Evolutionary conservation across 2,329 filamentous ascomycete species (phyloP), one percentile per base, ranked within the genome.

Genomic region (Lecanoromycetidae sp.): DNA sequence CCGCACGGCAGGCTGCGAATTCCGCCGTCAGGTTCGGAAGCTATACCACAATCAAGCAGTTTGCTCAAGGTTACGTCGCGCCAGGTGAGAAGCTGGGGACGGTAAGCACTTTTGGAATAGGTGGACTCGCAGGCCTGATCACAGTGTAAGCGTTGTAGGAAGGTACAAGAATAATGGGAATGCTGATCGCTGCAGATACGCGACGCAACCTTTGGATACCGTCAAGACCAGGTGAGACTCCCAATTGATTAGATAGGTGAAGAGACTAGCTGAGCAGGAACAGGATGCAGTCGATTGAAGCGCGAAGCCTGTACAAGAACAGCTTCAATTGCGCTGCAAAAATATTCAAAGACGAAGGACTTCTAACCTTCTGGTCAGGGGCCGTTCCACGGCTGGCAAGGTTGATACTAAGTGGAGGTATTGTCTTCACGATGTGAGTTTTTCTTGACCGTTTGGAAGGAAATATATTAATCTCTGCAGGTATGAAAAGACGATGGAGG

Each of bases 271-370:
- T 59, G 37, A 60, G 44, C 5, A 26, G 40, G 23, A 37, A 42
- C 50, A 74, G 87, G 52, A 98, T 98, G 91, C 91, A 98, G 75
- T 94, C 87, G 56, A 82, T 95, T 52, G 87, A 95, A 64, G 86
- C 90, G 27, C 77, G 76, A 52, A 71, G 68, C 35, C 68, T 82
- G 51, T 98, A 98, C 61, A 87, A 84, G 61, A 95, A 94, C 66
- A 91, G 82, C 57, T 75, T 94, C 55, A 76, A 80, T 39, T 98
- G 91, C 63, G 88, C 84, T 0, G 72, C 76, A 9, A 74, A 81
- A 59, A 94, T 98, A 55, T 83, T 91, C 63, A 84, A 79, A 66
- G 80, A 95, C 44, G 91, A 98, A 66, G 90, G 91, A 2, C 47
- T 96, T 10, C 63, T 90, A 33, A 94, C 88, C 1, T 84, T 96